Evolutionary conservation across 768 basidiomycete species (phyloP).

Genomic region (Leccinum subtestaceum): DNA sequence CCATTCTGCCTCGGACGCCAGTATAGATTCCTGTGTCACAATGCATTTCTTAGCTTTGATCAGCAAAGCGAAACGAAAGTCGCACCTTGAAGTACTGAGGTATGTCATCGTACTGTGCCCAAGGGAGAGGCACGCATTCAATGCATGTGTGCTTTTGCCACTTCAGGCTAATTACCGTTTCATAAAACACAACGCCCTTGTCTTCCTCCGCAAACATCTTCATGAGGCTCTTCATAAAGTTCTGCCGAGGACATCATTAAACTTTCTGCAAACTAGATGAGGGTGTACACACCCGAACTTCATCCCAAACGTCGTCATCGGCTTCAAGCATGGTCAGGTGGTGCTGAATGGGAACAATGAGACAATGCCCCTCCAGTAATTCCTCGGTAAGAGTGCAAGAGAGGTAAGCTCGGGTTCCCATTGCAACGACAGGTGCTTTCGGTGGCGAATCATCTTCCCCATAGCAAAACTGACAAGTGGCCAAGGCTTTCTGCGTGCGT

Average conservation of each 20-base stretch:
- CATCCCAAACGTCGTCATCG: constrained; percentile 98
- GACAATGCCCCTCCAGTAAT: constrained; percentile 86
- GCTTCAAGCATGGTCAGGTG: constrained; percentile 87
- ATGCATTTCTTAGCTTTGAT: constrained; percentile 8
- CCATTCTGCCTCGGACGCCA: constrained; percentile 94
- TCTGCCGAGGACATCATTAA: constrained; percentile 36
- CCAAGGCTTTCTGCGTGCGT: constrained; percentile 84
- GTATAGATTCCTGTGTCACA: constrained; percentile 75
- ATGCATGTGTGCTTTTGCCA: constrained; percentile 90
- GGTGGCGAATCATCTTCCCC: constrained; percentile 91
- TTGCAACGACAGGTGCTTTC: constrained; percentile 82
- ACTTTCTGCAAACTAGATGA: background rate
- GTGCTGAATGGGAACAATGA: constrained; percentile 96
- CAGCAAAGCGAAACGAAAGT: background rate
- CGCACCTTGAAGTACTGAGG: constrained; percentile 90
- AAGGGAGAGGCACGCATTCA: constrained; percentile 91
- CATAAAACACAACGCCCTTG: constrained; percentile 93
- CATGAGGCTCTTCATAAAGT: constrained; percentile 92
- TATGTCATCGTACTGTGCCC: constrained; percentile 80
- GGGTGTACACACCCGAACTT: constrained; percentile 67
- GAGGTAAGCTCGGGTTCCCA: constrained; percentile 90
- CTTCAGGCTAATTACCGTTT: constrained; percentile 85
- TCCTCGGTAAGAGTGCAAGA: constrained; percentile 86
- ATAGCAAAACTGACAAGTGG: constrained; percentile 85
- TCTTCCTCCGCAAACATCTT: constrained; percentile 91